Base-by-base conservation (phyloP, 2,329 filamentous ascomycete species). In the Colletotrichum sp. region DNA sequence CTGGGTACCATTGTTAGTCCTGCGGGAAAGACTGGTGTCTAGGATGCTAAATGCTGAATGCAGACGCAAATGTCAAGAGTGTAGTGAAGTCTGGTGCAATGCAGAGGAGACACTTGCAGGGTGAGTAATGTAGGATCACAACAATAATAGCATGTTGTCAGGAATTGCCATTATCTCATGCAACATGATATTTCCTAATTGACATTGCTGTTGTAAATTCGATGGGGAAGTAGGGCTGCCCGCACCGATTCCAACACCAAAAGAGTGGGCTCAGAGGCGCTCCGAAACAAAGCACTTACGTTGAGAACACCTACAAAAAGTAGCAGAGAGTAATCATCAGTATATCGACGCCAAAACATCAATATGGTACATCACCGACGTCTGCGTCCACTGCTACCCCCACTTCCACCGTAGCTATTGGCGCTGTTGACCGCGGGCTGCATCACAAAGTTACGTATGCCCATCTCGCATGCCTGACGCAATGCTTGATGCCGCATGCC, bases 401-500 rank as follows among this genome's bases (percentile, higher is more conserved):
- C 62, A 44, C 63, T 36, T 26, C 55, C 57, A 18, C 36, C 39
- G 21, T 57, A 64, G 15, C 59, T 70, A 26, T 52, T 76, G 13
- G 69, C 69, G 18, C 52, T 76, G 7, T 76, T 76, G 6, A 76
- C 73, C 5, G 73, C 70, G 16, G 73, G 73, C 15, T 72, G 69
- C 59, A 76, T 63, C 15, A 76, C 73, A 34, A 76, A 72, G 26
- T 76, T 76, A 21, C 73, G 73, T 28, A 76, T 72, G 30, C 73
- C 73, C 73, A 76, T 68, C 57, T 76, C 73, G 34, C 69, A 72
- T 57, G 77, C 77, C 64, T 78, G 76, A 6, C 76, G 76, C 67
- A 78, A 70, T 28, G 76, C 77, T 36, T 76, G 72, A 55, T 78
- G 77, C 15, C 77, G 76, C 77, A 77, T 77, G 24, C 77, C 77